Base-by-base conservation (phyloP, 2,329 filamentous ascomycete genomes). In the Sphaerulina vaccinii region DNA sequence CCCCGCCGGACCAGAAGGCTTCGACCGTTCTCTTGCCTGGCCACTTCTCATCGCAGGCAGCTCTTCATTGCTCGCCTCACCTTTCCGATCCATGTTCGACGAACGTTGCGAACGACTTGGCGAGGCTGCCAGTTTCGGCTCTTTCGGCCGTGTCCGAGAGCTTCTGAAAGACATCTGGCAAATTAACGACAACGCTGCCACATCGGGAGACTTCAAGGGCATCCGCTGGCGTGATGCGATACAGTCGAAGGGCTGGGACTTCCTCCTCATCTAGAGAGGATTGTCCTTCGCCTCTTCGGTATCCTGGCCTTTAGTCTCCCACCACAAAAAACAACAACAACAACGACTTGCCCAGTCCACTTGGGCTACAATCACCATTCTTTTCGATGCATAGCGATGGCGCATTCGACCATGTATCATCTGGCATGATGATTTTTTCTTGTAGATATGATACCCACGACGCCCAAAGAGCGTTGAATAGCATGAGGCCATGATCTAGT, bases 151-250 rank as follows among this genome's bases (percentile, higher is more conserved):
- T 57, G 86, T 95, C 68, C 81, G 83, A 62, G 84, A 82, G 56
- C 77, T 99, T 18, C 77, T 99, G 37, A 79, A 82, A 57, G 89
- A 96, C 73, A 82, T 92, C 23, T 99, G 93, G 93, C 70, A 73
- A 35, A 75, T 83, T 60, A 85, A 88, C 67, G 87, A 91, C 68
- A 84, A 84, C 62, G 79, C 72, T 61, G 69, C 72, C 39, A 67
- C 69, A 62, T 68, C 73, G 74, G 71, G 73, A 62, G 70, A 71
- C 59, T 71, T 66, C 62, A 84, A 83, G 68, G 86, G 86, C 75
- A 82, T 95, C 72, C 90, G 91, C 84, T 97, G 92, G 92, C 81
- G 92, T 75, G 88, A 95, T 74, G 83, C 92, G 68, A 96, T 96
- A 90, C 83, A 83, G 74, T 83, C 86, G 75, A 93, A 92, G 76